A percentile compares a stretch with the other conserved stretches of the same genome.
These are phyloP conservation scores for Brettanomyces anomalus DNA, from an alignment of 805 yeast genomes.

Conservation along the genomic window DNA sequence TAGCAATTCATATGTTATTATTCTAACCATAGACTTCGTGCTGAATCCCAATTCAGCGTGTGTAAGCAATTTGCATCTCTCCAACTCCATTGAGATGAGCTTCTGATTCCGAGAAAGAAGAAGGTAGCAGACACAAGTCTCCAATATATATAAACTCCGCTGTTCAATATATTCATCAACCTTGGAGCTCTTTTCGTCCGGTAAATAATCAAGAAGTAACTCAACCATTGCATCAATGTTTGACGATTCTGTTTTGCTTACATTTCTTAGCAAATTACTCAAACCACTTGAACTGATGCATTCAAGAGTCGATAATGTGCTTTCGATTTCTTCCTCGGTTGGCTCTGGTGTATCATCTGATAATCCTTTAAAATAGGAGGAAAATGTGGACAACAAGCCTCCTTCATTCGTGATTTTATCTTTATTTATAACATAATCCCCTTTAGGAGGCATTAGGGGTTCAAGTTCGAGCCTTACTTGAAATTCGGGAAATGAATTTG, in stretches of 20 bases:
- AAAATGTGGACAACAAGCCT: conserved; percentile 82
- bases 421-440: conserved; percentile 57
- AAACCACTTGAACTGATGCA: conserved; percentile 70
- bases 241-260: conserved; percentile 28
- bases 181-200: conserved; percentile 17
- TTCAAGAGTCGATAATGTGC: conserved; percentile 73
- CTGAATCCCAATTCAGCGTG: conserved; percentile 17
- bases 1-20: conserved; percentile 43
- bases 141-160: conserved; percentile 24
- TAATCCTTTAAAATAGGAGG: conserved; percentile 83
- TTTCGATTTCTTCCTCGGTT: conserved; percentile 83
- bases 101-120: conserved; percentile 20
- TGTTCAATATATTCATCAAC: conserved; percentile 19
- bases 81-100: conserved; percentile 14
- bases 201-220: conserved; percentile 27
- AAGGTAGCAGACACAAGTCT: conserved; percentile 23
- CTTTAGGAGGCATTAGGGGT: conserved; percentile 50
- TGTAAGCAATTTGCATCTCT: conserved; percentile 16
- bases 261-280: conserved; percentile 42
- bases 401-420: conserved; percentile 58
- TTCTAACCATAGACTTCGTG: conserved; percentile 26
- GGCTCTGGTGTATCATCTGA: conserved; percentile 88
- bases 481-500: conserved; percentile 55
- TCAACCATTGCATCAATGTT: conserved; percentile 28
- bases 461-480: conserved; percentile 48